Base-by-base conservation (phyloP, 495 filamentous ascomycete species). In the Penicillium crystallinum region DNA sequence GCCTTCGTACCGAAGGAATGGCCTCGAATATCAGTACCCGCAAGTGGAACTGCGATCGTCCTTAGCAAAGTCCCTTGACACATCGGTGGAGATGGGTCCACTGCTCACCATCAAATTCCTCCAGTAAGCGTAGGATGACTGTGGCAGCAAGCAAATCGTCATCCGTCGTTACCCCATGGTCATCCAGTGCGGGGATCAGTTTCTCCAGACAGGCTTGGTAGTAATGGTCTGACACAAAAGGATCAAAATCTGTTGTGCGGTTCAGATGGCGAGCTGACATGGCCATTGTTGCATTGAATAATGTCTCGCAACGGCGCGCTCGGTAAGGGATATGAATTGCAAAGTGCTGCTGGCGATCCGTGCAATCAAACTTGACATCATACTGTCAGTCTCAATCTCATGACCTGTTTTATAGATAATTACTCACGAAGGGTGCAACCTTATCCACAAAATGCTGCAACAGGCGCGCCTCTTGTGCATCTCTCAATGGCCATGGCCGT, bases 241-340 rank as follows among this genome's bases (percentile, higher is more conserved):
- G 63, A 44, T 81, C 76, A 37, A 75, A 76, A 10, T 63, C 57
- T 19, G 65, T 62, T 0, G 73, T 78, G 18, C 76, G 70, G 36
- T 74, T 77, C 36, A 81, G 55, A 58, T 85, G 81, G 10, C 77
- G 66, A 2, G 78, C 77, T 2, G 82, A 78, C 22, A 83, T 63
- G 8, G 82, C 79, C 49, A 84, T 73, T 10, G 84, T 79, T 35
- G 82, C 80, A 41, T 82, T 81, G 34, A 82, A 64, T 6, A 85
- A 63, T 25, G 77, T 74, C n/a, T 73, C 72, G 41, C 69, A 79
- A 17, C 53, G 68, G 11, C 70, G 68, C 4, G 81, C 77, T 37
- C 71, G 60, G 43, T 76, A 67, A 0, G 80, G 80, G 2, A 84
- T 78, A 10, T 76, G 59, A 1, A 75, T 64, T 19, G 77, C 72